phyloP scores from a whole-genome alignment of 148 eudicot species.

The Vaccinium corymbosum region DNA sequence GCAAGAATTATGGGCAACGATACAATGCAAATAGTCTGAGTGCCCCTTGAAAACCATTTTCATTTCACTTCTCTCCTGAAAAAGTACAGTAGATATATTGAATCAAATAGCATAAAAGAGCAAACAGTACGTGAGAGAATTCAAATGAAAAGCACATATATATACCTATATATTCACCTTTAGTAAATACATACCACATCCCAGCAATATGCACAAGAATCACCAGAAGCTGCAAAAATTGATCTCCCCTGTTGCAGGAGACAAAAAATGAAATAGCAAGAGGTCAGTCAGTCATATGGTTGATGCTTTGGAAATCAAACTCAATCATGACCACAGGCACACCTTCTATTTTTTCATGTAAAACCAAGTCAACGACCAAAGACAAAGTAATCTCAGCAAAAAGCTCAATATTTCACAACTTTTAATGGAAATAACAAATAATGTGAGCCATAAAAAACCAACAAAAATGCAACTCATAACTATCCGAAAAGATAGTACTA shows the following conservation, averaged over 20 bases:
- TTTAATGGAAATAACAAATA: background rate
- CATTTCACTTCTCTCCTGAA: slow-evolving; percentile 68
- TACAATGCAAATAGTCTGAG: slow-evolving; percentile 75
- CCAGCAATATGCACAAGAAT: slow-evolving; percentile 98
- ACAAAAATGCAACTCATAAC: background rate
- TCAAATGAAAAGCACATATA: background rate
- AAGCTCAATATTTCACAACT: background rate
- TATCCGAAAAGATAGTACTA: background rate
- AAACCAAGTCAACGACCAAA: background rate
- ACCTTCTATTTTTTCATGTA: background rate
- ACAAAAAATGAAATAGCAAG: background rate
- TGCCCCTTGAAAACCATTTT: slow-evolving; percentile 87
- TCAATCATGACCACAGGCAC: background rate
- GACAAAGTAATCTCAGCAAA: background rate
- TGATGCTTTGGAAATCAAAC: slow-evolving; percentile 4
- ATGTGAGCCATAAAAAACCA: background rate
- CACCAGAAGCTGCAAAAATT: slow-evolving; percentile 81
- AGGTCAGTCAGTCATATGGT: slow-evolving; percentile 10
- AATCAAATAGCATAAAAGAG: background rate
- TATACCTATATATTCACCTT: slow-evolving; percentile 13
- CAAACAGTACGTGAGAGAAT: background rate
- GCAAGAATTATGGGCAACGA: slow-evolving; percentile 59
- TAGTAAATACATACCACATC: slow-evolving; percentile 67
- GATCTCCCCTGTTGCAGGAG: slow-evolving; percentile 54
- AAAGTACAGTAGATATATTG: background rate